A percentile compares a stretch with the other conserved stretches of the same genome.
phyloP scores from a whole-genome alignment of 768 basidiomycete species.

The Boletellus ananiceps region DNA sequence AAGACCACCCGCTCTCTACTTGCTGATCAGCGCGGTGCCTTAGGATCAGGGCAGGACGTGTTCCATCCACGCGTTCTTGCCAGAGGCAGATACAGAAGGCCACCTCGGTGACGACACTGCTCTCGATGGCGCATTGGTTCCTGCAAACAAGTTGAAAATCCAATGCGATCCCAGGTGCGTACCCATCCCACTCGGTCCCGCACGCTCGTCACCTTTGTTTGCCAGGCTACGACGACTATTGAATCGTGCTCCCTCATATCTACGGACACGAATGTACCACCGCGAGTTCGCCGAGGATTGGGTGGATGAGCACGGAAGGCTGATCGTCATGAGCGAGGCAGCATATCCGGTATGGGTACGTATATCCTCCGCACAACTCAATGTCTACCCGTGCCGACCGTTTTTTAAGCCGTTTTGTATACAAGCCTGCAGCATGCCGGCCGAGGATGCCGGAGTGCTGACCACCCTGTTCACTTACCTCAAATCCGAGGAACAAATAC shows the following conservation, averaged over 20 bases:
- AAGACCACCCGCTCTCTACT: neutral
- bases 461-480: slow-evolving; percentile 40
- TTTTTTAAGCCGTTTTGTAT: slow-evolving; percentile 46
- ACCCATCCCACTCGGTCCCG: neutral
- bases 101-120: slow-evolving; percentile 26
- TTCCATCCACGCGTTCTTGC: slow-evolving; percentile 37
- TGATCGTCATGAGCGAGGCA: slow-evolving; percentile 57
- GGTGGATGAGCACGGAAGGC: slow-evolving; percentile 46
- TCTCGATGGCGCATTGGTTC: slow-evolving; percentile 26
- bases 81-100: slow-evolving; percentile 35
- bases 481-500: slow-evolving; percentile 43
- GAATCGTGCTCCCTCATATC: slow-evolving; percentile 32
- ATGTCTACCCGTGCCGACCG: neutral
- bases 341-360: slow-evolving; percentile 55
- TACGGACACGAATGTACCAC: slow-evolving; percentile 37
- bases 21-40: neutral
- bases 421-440: slow-evolving; percentile 32
- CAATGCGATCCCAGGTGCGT: slow-evolving; percentile 38
- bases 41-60: slow-evolving; percentile 38
- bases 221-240: slow-evolving; percentile 38
- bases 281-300: slow-evolving; percentile 43
- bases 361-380: too few species aligned
- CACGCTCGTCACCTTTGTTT: slow-evolving; percentile 8
- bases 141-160: slow-evolving; percentile 33
- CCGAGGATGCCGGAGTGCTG: slow-evolving; percentile 34